phyloP scores from a whole-genome alignment of 192 early-diverging fungal species.

The Tieghemiomyces parasiticus region DNA sequence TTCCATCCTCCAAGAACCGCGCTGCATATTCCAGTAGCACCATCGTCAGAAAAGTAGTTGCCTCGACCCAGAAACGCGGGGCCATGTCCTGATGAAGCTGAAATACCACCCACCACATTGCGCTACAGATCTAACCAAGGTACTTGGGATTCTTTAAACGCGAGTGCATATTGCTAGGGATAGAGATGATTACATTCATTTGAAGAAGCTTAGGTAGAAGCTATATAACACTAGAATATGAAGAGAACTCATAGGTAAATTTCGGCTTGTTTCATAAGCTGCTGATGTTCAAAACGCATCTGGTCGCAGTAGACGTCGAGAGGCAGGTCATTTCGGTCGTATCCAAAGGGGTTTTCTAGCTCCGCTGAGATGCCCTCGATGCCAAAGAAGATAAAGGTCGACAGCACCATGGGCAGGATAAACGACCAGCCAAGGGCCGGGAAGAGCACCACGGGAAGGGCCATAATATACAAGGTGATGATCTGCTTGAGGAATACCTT shows the following conservation, averaged over 20 bases:
- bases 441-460: background rate
- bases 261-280: background rate
- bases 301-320: conserved; percentile 6
- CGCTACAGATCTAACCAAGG: no score
- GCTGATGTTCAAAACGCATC: background rate
- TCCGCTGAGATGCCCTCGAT: background rate
- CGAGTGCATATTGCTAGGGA: no score
- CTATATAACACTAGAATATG: no score
- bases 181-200: no score
- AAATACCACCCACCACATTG: no score
- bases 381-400: background rate
- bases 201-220: no score
- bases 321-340: conserved; percentile 27
- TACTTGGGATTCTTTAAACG: no score
- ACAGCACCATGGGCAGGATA: background rate
- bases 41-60: no score
- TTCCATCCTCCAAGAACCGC: no score
- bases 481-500: background rate
- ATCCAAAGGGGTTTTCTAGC: conserved; percentile 25
- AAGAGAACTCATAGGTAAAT: background rate
- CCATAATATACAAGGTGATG: background rate
- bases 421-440: background rate
- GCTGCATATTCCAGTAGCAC: no score
- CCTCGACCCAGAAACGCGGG: no score
- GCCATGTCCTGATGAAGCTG: no score